Evolutionary conservation across 345 rosid genomes (phyloP), one percentile per base, ranked within the genome.

Genomic region (Arabidopsis suecica): DNA sequence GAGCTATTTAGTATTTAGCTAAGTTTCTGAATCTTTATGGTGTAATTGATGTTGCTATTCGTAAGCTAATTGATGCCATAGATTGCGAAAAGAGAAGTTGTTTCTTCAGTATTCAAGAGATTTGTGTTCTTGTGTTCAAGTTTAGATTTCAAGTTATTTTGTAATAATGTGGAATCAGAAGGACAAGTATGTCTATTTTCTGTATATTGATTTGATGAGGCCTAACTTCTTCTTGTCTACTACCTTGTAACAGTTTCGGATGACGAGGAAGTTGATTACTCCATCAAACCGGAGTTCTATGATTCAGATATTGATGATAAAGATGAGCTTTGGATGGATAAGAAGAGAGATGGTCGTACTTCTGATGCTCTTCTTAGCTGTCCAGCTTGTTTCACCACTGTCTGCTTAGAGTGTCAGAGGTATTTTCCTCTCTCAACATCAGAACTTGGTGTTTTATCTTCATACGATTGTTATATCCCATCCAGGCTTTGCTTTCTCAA

Each of bases 301-400:
- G 97, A 88, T 68, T 83, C 97, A 0, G 79, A 83, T 51, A 85
- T 89, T 9, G 97, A 91, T 5, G 87, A 78, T 41, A 86, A 86
- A 81, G 91, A 91, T 80, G 91, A 88, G 71, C 9, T 9, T 14
- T 91, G 97, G 95, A 84, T 84, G 73, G 75, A 62, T 12, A 85
- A 80, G 76, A 71, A 76, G 65, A 83, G 89, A 71, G 78, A 77
- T 38, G 95, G 95, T 4, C 83, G 73, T 66, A 41, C 67, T 22
- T 86, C 97, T 51, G 97, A 91, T 71, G 91, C 97, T 58, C 85
- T 88, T 38, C 95, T 91, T 55, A 89, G 95, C 75, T 91, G 97
- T 65, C 95, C 97, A 8, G 95, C 87, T 75, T 91, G 97, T 83
- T 91, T 89, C 79, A 85, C 97, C 42, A 86, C 87, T 28, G 87